Conservation (phyloP, 2,329 filamentous ascomycete genomes). For the Hypocrella siamensis region DNA sequence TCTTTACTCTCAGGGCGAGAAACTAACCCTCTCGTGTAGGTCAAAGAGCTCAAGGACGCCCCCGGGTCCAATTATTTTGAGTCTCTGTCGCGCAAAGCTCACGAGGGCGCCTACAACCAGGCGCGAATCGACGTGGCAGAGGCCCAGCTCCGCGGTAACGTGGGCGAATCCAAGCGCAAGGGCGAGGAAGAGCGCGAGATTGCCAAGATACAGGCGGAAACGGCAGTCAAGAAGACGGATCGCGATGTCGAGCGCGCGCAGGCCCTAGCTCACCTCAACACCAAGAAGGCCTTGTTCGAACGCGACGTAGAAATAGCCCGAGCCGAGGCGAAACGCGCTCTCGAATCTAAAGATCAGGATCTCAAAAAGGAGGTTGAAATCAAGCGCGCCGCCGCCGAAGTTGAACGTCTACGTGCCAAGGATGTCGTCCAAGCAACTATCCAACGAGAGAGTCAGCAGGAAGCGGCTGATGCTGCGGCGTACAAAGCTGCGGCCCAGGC, state of each 20-base stretch:
- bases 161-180: conserved; percentile 62
- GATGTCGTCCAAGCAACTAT: conserved; percentile 69
- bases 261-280: conserved; percentile 62
- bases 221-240: conserved; percentile 70
- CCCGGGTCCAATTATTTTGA: conserved; percentile 72
- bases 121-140: conserved; percentile 52
- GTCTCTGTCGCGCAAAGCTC: conserved; percentile 66
- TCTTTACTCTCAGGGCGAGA: background rate
- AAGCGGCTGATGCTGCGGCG: conserved; percentile 48
- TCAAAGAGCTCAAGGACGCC: conserved; percentile 77
- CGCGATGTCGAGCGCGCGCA: conserved; percentile 67
- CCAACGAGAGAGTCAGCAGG: conserved; percentile 48
- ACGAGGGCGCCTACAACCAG: conserved; percentile 74
- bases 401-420: conserved; percentile 62
- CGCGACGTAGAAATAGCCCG: conserved; percentile 62
- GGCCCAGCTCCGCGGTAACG: conserved; percentile 49
- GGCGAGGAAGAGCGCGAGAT: conserved; percentile 75
- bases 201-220: conserved; percentile 76
- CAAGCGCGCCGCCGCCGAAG: conserved; percentile 63
- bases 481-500: conserved; percentile 52
- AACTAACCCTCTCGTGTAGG: background rate
- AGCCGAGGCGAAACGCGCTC: conserved; percentile 56
- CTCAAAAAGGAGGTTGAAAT: conserved; percentile 64
- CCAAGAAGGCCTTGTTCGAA: conserved; percentile 54
- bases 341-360: conserved; percentile 65